Conservation (phyloP, 148 eudicot species). For the Arbutus unedo region DNA sequence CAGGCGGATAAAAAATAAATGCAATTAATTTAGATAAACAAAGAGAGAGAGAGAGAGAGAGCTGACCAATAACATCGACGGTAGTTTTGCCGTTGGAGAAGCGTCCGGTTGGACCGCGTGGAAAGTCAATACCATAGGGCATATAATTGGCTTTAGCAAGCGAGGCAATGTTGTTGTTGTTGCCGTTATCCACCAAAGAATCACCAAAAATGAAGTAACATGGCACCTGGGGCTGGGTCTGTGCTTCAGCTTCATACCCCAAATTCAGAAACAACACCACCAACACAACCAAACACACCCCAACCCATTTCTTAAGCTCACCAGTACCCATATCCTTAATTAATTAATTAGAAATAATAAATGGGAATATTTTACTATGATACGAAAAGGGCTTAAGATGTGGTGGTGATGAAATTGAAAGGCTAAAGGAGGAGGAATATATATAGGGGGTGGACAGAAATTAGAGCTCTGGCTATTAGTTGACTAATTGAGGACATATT, state of each 20-base stretch:
- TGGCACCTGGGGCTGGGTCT: constrained; percentile 44
- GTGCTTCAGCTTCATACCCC: constrained; percentile 20
- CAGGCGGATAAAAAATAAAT: no score
- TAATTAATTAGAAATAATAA: neutral
- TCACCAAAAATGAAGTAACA: constrained; percentile 59
- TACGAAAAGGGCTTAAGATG: neutral
- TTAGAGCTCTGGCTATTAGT: no score
- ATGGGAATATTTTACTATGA: neutral
- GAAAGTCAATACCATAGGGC: constrained; percentile 79
- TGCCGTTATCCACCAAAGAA: constrained; percentile 79
- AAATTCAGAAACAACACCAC: neutral
- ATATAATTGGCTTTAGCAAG: constrained; percentile 65
- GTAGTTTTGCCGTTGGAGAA: constrained; percentile 64
- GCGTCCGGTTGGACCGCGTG: constrained; percentile 60
- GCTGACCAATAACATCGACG: constrained; percentile 61
- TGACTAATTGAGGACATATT: no score
- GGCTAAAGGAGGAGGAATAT: neutral
- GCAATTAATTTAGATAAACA: neutral
- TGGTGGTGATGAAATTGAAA: constrained; percentile 12
- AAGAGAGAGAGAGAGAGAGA: neutral
- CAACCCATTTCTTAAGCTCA: constrained; percentile 23
- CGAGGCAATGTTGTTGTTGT: constrained; percentile 58
- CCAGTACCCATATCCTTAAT: constrained; percentile 13
- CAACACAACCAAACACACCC: neutral
- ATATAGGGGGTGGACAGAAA: neutral